Evolutionary conservation across 2,329 filamentous ascomycete species (phyloP).

Genomic region (Dryadomyces quercivorus): DNA sequence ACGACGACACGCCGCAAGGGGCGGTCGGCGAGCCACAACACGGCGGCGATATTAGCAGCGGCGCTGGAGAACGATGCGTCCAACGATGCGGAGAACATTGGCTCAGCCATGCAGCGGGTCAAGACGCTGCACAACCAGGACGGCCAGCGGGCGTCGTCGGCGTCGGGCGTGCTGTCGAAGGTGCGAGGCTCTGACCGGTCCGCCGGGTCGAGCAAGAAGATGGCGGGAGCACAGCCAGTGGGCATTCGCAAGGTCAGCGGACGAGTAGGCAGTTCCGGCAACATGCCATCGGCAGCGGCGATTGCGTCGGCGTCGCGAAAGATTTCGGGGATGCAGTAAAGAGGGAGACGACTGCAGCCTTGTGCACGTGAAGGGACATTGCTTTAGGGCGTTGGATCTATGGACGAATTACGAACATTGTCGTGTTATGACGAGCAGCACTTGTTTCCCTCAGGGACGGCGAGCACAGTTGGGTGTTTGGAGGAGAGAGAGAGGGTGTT

Average conservation of each 20-base stretch:
- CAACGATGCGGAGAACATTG: conserved; percentile 61
- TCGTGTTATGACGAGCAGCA: not conserved
- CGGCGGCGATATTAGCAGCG: conserved; percentile 46
- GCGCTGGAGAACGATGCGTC: conserved; percentile 58
- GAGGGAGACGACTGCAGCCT: too few relatives aligned
- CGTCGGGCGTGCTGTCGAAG: conserved; percentile 48
- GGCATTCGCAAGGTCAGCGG: conserved; percentile 56
- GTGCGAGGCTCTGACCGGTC: conserved; percentile 34
- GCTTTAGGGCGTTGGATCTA: not conserved
- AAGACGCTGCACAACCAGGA: conserved; percentile 42
- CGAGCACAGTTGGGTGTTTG: not conserved
- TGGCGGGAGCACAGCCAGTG: conserved; percentile 34
- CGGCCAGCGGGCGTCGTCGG: conserved; percentile 34
- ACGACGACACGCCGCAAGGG: conserved; percentile 40
- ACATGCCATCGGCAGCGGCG: conserved; percentile 21
- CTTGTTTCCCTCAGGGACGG: not conserved
- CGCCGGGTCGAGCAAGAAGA: conserved; percentile 32
- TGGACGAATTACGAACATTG: not conserved
- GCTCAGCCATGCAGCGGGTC: conserved; percentile 30
- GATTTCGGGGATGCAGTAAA: conserved; percentile 29
- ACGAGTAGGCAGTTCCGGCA: conserved; percentile 46
- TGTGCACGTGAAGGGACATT: too few relatives aligned
- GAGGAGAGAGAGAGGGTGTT: not conserved
- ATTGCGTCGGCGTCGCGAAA: conserved; percentile 35
- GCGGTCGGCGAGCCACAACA: conserved; percentile 63